phyloP scores from a whole-genome alignment of 2,329 filamentous ascomycete species.

The Fusarium caatingaense region DNA sequence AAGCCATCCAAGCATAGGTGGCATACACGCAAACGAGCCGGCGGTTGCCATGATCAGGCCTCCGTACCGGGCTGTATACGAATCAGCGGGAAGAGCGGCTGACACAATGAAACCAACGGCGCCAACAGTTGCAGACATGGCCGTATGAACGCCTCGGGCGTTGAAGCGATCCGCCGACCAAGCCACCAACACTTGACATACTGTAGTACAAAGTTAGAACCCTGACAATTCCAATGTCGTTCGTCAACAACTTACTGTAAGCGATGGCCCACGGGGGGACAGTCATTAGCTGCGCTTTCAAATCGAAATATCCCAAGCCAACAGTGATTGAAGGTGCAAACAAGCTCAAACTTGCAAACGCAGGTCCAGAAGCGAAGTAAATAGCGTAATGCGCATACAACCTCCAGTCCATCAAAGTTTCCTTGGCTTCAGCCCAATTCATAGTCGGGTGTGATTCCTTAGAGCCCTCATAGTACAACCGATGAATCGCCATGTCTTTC shows the following conservation, averaged over 20 bases:
- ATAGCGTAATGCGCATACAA: constrained; percentile 75
- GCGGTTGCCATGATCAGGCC: constrained; percentile 75
- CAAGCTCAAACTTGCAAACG: constrained; percentile 69
- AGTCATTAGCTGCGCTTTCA: constrained; percentile 73
- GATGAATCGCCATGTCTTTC: constrained; percentile 62
- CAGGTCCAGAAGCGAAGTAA: constrained; percentile 63
- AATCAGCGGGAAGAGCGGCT: constrained; percentile 69
- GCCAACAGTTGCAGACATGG: constrained; percentile 57
- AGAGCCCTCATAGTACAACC: constrained; percentile 60
- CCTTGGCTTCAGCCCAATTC: constrained; percentile 75
- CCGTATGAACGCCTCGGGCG: constrained; percentile 60
- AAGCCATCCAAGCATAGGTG: constrained; percentile 77
- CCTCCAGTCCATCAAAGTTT: constrained; percentile 73
- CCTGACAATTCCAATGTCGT: not conserved
- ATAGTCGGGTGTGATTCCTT: constrained; percentile 70
- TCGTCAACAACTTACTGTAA: constrained; percentile 56
- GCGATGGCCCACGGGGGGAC: constrained; percentile 73
- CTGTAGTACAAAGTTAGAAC: constrained; percentile 39
- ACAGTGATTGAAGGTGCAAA: constrained; percentile 71
- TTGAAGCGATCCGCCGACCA: constrained; percentile 74
- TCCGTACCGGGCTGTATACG: constrained; percentile 72
- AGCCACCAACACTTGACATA: constrained; percentile 57
- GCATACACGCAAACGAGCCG: constrained; percentile 76
- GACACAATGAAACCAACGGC: constrained; percentile 68
- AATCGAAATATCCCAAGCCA: constrained; percentile 61